Conservation (phyloP, 169 alveolate genomes). For the Eimeria brunetti region DNA sequence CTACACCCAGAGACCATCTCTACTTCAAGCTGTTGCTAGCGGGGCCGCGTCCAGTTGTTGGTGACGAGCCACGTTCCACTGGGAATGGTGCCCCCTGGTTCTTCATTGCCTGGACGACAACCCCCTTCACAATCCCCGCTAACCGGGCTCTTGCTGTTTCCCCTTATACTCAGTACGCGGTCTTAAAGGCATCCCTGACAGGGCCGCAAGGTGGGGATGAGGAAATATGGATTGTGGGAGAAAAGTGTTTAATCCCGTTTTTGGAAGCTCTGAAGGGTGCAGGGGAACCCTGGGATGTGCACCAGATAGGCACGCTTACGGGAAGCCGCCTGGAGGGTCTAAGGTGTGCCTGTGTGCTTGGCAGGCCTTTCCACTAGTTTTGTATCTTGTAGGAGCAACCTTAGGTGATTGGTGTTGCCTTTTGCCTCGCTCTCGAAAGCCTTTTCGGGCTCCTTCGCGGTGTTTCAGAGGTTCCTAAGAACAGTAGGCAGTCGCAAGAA, state of each 20-base stretch:
- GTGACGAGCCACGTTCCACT: neutral
- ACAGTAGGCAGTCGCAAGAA: too few species aligned
- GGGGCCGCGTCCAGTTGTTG: neutral
- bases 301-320: conserved; percentile 46
- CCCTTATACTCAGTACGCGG: conserved; percentile 77
- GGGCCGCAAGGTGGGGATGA: neutral
- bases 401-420: neutral
- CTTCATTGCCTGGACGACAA: conserved; percentile 87
- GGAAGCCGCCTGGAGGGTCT: conserved; percentile 19
- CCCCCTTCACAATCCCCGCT: conserved; percentile 89
- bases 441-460: neutral
- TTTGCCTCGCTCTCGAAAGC: neutral
- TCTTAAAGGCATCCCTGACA: conserved; percentile 17
- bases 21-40: conserved; percentile 31
- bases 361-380: neutral
- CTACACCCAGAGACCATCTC: conserved; percentile 45
- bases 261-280: conserved; percentile 49
- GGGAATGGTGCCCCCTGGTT: conserved; percentile 13
- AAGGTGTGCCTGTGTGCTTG: conserved; percentile 12
- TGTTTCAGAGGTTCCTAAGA: neutral
- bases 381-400: neutral
- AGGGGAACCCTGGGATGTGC: conserved; percentile 27
- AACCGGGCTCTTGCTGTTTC: conserved; percentile 85
- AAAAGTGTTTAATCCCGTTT: conserved; percentile 13
- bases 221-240: conserved; percentile 56